Base-by-base conservation (phyloP, 306 rosid genomes). In the Quercus ilex region DNA sequence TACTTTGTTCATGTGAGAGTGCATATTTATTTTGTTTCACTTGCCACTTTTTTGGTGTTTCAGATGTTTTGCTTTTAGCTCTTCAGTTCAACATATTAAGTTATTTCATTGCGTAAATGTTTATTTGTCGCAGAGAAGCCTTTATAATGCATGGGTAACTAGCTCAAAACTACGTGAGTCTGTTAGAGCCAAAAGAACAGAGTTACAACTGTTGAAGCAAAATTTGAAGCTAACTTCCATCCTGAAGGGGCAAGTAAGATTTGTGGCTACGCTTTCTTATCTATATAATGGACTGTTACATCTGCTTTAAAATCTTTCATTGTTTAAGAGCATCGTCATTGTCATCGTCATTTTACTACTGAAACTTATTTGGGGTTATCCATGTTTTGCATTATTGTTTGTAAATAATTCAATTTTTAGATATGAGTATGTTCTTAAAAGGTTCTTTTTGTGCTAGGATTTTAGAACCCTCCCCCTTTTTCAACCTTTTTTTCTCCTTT, bases 161-260 rank as follows among this genome's bases (percentile, higher is more conserved):
- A 93, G 90, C 53, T 89, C 88, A 10, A 60, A 84, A 78, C 88
- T 96, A 28, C 91, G 97, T 18, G 98, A 96, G 82, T 96, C 96
- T 73, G 94, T 93, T 74, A 71, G 85, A 90, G 91, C 93, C 79
- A 96, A 89, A 88, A 90, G 92, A 82, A 79, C 78, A 19, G 92
- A 90, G 84, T 82, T 93, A 71, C 92, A 90, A 84, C 57, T 81
- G 79, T 81, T 89, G 86, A 87, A 85, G 84, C 96, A 89, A 72
- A 87, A 83, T 58, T 68, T 89, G 79, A 96, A 88, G 89, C 80
- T 96, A 57, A 85, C 88, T 21, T 87, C 91, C 80, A 85, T 96
- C 83, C 89, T 96, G 79, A 89, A 91, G 78, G 88, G 86, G 82
- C 97, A 96, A 85, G 99, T 96, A 89, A 88, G 98, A 86, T 80